Evolutionary conservation across 345 rosid genomes (phyloP), one percentile per base, ranked within the genome.

Genomic region (Jatropha curcas): DNA sequence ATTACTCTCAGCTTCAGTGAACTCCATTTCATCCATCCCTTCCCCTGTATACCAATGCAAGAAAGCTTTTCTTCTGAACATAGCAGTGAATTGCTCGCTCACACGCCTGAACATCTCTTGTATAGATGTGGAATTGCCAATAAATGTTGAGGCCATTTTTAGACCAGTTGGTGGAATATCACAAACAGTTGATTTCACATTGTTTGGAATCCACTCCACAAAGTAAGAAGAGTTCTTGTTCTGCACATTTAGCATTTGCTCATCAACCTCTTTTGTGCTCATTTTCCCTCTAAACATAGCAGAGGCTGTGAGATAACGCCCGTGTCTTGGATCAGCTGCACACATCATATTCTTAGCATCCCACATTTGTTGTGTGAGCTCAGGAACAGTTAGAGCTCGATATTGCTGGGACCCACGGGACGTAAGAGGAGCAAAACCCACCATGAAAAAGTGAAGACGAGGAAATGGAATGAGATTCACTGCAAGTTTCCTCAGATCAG

Each of bases 321-420:
- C 79, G 25, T 76, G 79, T 5, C 79, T 60, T 12, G 79, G 79
- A 30, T 76, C 79, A 8, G 79, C 79, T 1, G 79, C 79, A 20
- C 79, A 76, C 79, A 76, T 76, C 79, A 76, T 76, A 71, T 76
- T 76, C 75, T 76, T 76, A 1, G 80, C 16, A 48, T 76, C 80
- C 80, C 80, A 76, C 80, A 76, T 76, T 76, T 76, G 80, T 33
- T 76, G 80, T 19, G 75, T 76, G 65, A 76, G 75, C 67, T 76
- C 80, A 2, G 80, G 80, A 20, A 76, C 80, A 2, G 75, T 71
- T 20, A 76, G 53, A 43, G 80, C 71, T 7, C 80, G 34, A 53
- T 76, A 76, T 61, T 76, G 80, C 67, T 76, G 80, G 1, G 80
- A 76, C 0, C 80, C 80, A 4, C 80, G 80, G 7, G 80, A 76